Conservation (phyloP, 2,329 filamentous ascomycete species). For the Dendryphion nanum region DNA sequence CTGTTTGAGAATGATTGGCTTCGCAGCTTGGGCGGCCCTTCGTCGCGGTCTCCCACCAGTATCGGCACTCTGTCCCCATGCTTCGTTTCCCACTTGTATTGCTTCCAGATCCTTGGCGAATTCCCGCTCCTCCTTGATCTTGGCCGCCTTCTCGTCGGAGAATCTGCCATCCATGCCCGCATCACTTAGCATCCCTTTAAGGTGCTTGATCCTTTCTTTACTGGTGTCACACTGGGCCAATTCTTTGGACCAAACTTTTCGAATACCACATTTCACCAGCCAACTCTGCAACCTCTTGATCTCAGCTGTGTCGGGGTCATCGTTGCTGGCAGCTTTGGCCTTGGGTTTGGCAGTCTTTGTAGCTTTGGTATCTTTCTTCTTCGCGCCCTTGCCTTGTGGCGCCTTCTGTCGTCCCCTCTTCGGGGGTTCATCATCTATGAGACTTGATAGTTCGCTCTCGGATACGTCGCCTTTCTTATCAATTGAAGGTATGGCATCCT, state of each 20-base stretch:
- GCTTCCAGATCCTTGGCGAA: conserved; percentile 79
- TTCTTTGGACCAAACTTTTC: conserved; percentile 88
- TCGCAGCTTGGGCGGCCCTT: conserved; percentile 16
- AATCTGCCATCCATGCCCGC: conserved; percentile 87
- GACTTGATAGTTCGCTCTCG: conserved; percentile 67
- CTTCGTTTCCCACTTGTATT: conserved; percentile 75
- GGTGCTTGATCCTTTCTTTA: conserved; percentile 77
- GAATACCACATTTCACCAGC: conserved; percentile 84
- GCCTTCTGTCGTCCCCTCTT: conserved; percentile 51
- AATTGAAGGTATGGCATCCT: conserved; percentile 9
- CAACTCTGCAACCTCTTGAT: conserved; percentile 87
- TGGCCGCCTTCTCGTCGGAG: conserved; percentile 76
- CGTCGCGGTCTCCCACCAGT: conserved; percentile 27
- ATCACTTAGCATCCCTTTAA: conserved; percentile 75
- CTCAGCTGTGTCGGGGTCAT: conserved; percentile 68
- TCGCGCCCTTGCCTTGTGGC: conserved; percentile 18
- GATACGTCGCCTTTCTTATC: conserved; percentile 34
- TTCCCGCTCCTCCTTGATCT: conserved; percentile 86
- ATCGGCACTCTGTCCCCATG: conserved; percentile 62
- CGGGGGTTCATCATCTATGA: conserved; percentile 73
- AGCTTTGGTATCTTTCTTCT: conserved; percentile 25
- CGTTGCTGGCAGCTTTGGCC: conserved; percentile 38
- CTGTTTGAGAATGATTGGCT: conserved; percentile 19
- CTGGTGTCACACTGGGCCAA: conserved; percentile 72
- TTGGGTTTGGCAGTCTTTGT: conserved; percentile 29